Evolutionary conservation across 2,329 filamentous ascomycete genomes (phyloP).

Genomic region (Fusarium staphyleae): DNA sequence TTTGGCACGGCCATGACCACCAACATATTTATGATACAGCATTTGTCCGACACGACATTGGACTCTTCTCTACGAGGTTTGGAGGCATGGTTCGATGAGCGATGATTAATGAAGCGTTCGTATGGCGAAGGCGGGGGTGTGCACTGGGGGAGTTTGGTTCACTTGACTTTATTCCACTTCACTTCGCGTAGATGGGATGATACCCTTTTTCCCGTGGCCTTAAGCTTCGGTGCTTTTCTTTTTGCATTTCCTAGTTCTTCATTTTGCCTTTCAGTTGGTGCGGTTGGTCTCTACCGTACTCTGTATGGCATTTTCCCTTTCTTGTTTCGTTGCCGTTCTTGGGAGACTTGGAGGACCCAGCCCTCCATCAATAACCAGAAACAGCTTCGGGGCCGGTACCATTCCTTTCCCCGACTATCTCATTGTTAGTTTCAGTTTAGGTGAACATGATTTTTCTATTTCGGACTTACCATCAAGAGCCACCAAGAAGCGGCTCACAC

Average conservation of each 20-base stretch:
- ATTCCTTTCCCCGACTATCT: constrained; percentile 64
- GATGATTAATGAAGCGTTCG: constrained; percentile 40
- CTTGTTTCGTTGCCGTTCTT: constrained; percentile 13
- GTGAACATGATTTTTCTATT: constrained; percentile 11
- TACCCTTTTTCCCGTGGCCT: constrained; percentile 47
- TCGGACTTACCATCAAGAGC: constrained; percentile 73
- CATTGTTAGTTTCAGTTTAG: constrained; percentile 39
- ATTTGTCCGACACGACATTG: constrained; percentile 20
- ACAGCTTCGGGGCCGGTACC: constrained; percentile 56
- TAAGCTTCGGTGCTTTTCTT: constrained; percentile 22
- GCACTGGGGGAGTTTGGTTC: constrained; percentile 34
- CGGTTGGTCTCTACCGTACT: no score
- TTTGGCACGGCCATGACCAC: constrained; percentile 26
- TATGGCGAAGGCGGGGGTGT: constrained; percentile 21
- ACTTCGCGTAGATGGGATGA: constrained; percentile 49
- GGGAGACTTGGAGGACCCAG: constrained; percentile 6
- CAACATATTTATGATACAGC: constrained; percentile 33
- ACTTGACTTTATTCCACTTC: constrained; percentile 37
- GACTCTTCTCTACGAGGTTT: constrained; percentile 16
- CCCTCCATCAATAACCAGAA: constrained; percentile 43
- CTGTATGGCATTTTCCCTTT: neutral
- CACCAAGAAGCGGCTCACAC: constrained; percentile 83
- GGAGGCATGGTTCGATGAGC: constrained; percentile 33
- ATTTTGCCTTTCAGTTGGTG: constrained; percentile 1
- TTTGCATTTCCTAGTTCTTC: constrained; percentile 4